Evolutionary conservation across 306 rosid species (phyloP), one percentile per base, ranked within the genome.

Genomic region (Cercis canadensis): DNA sequence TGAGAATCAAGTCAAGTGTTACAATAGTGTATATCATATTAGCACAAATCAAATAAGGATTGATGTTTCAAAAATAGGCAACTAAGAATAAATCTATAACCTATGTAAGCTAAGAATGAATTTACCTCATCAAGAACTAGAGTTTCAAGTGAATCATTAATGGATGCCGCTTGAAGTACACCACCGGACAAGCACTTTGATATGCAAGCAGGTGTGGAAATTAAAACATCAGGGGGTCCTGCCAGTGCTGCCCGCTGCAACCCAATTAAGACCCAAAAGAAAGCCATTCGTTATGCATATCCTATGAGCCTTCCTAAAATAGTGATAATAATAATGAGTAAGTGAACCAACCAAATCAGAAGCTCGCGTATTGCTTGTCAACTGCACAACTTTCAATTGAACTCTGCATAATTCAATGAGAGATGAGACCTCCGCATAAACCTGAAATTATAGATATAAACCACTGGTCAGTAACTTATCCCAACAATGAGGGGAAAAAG

Each of bases 41-140:
- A 24, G 19, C 6, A 60, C 7, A 40, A 71, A 34, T 32, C 2
- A 8, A 33, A 8, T 34, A 13, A 57, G 5, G 18, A 62, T 24
- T 7, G 10, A n/a, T 15, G 57, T 21, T n/a, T 47, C 37, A 7
- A 50, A 14, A 72, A 61, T 21, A 18, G 8, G 29, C 50, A 61
- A 31, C 62, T 60, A 61, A 43, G 8, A 31, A 34, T 16, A 62
- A n/a, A 63, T 55, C 12, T 37, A 32, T 45, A 65, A 50, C 47
- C 18, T 37, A 60, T 29, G 36, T 16, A 43, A 37, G 36, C 14
- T 57, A 16, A 55, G 54, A 58, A 16, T 12, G 19, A 19, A 40
- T 69, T 65, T 74, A 89, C 97, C 99, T 94, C 99, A 70, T 94
- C 99, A 14, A 94, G 97, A 71, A 94, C 95, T n/a, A 91, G 92